Percentiles rank a stretch among this genome's conserved stretches.
phyloP scores from a whole-genome alignment of 805 yeast genomes.

The Metschnikowia rubicola region DNA sequence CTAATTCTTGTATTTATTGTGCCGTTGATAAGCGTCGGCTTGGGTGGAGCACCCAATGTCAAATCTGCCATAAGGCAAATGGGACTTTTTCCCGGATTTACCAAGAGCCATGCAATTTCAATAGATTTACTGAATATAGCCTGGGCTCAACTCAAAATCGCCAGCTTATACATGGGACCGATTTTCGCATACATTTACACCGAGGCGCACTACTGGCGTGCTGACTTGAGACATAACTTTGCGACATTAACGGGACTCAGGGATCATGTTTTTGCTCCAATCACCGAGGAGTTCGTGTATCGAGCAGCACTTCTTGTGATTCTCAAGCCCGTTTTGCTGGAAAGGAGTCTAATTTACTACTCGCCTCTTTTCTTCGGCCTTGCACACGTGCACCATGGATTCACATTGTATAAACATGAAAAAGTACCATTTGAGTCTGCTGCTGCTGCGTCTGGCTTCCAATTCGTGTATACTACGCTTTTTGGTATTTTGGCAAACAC shows the following conservation, averaged over 20 bases:
- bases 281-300: conserved; percentile 74
- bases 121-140: conserved; percentile 16
- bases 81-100: conserved; percentile 38
- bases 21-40: conserved; percentile 23
- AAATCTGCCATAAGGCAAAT: conserved; percentile 13
- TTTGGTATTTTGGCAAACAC: conserved; percentile 69
- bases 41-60: background rate
- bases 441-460: conserved; percentile 42
- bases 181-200: conserved; percentile 14
- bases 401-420: conserved; percentile 37
- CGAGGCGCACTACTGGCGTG: background rate
- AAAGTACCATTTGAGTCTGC: conserved; percentile 26
- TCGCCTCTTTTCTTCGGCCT: conserved; percentile 65
- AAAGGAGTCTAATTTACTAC: conserved; percentile 3
- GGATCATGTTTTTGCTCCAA: conserved; percentile 66
- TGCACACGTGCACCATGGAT: conserved; percentile 78
- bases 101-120: conserved; percentile 7
- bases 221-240: conserved; percentile 22
- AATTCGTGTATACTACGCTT: conserved; percentile 59
- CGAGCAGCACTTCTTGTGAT: conserved; percentile 43
- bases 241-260: conserved; percentile 43
- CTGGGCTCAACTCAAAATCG: conserved; percentile 9
- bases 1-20: conserved; percentile 24
- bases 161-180: conserved; percentile 21
- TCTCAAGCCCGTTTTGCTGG: conserved; percentile 15